Base-by-base conservation (phyloP, 257 asterid species). In the Capsicum chinense region DNA sequence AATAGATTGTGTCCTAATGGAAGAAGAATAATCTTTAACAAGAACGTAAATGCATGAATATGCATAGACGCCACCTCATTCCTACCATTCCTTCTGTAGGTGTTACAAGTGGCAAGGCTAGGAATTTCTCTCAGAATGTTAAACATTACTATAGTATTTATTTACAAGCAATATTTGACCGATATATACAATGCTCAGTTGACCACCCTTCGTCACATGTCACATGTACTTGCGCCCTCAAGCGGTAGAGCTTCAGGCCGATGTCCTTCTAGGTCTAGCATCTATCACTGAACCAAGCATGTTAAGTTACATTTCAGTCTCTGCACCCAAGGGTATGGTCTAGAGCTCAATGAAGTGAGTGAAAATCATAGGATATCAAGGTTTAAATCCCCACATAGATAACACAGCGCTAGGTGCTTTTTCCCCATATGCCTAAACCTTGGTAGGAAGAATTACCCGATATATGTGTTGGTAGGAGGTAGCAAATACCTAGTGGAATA, bases 381-480 rank as follows among this genome's bases (percentile, higher is more conserved):
- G 26, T 58, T 58, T 58, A 58, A 58, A 6, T 58, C 64, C 11
- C 21, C 17, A 17, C 64, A 6, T 17, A 58, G 64, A 16, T n/a
- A 35, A 66, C 35, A 66, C 7, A 63, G 5, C 70, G 1, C 7
- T 64, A 66, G 17, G 17, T 64, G 44, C 0, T 64, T 64, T 64
- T 11, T 11, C 5, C n/a, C 17, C 15, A 62, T 21, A 3, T 62
- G 14, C 39, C 0, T 4, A 62, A 62, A 7, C 9, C 73, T 26
- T 35, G 58, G 6, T 47, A 17, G 11, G 1, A 3, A 73, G 5
- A 73, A 35, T 73, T 74, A 74, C 9, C 5, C 0, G 1, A 52
- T 74, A 12, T n/a, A 6, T 19, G 44, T 74, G 13, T 5, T 74
- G 60, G 59, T 74, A 60, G 80, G 60, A 50, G 80, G 60, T 74